Evolutionary conservation across 345 rosid genomes (phyloP), one percentile per base, ranked within the genome.

Genomic region (Melaleuca quinquenervia): DNA sequence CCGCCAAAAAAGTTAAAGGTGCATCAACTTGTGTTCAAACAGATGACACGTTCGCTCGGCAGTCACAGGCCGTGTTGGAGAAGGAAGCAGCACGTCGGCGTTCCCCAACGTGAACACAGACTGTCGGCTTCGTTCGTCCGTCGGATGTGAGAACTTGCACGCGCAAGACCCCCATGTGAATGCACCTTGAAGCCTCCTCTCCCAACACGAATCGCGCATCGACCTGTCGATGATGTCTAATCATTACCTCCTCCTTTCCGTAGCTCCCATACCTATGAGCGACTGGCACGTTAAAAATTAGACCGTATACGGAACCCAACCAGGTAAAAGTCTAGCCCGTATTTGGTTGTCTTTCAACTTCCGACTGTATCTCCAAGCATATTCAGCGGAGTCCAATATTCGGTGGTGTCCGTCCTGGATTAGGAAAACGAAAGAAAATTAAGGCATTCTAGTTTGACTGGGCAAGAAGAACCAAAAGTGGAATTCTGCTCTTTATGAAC

Each of bases 151-250:
- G 24, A 27, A 24, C 62, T 56, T 56, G 62, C 62, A 56, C 0
- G 0, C 7, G 26, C 64, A 56, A 11, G 64, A 56, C 64, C 11
- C 7, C 0, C 7, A 56, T 26, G 29, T 26, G 29, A 56, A 56
- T 56, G 11, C 64, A 56, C 29, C 64, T 26, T 56, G 64, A 56
- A 56, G 64, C 64, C 64, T 56, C 2, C 64, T 56, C 64, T 56
- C 64, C 0, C n/a, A 3, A 56, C 27, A 56, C 0, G n/a, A 56
- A 56, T 26, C n/a, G 29, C 0, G 0, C 12, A 24, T 56, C 3
- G 3, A 56, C 64, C 24, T 11, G 64, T 56, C 0, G 3, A 56
- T 14, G 5, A 56, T 56, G 62, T 24, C 26, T 8, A 22, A 14
- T 27, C 29, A 56, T 56, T 14, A 56, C 24, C 11, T 56, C 27